These are phyloP conservation scores for Xylaria polymorpha DNA, from an alignment of 2,329 filamentous ascomycete genomes.

Conservation along the genomic window DNA sequence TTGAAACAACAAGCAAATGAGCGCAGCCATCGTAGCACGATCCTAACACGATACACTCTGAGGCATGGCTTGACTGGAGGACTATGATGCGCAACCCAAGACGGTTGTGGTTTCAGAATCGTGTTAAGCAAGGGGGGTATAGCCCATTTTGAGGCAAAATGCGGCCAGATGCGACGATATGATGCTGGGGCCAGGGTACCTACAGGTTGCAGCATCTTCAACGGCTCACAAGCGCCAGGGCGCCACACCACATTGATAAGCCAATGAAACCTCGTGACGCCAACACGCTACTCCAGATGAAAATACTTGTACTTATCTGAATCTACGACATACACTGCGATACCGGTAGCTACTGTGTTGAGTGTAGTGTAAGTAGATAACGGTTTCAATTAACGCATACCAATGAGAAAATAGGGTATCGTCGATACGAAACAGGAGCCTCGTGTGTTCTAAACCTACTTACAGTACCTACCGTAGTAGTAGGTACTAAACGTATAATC, in stretches of 20 bases:
- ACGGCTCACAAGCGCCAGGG: not conserved
- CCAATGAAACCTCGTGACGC: slow-evolving; percentile 8
- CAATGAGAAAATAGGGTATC: not conserved
- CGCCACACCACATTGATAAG: not conserved
- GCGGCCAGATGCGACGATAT: slow-evolving; percentile 31
- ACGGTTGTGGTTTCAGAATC: slow-evolving; percentile 48
- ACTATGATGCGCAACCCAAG: slow-evolving; percentile 36
- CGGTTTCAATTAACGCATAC: not conserved
- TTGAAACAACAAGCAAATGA: slow-evolving; percentile 26
- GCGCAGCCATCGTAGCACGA: not conserved
- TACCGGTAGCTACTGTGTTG: too few relatives aligned
- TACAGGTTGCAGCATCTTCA: not conserved
- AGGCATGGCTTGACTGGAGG: slow-evolving; percentile 19
- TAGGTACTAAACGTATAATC: not conserved
- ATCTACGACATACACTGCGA: not conserved
- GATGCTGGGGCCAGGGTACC: slow-evolving; percentile 13
- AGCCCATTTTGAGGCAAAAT: slow-evolving; percentile 30
- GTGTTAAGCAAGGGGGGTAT: slow-evolving; percentile 38
- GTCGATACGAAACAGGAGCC: not conserved
- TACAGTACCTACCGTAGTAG: too few relatives aligned
- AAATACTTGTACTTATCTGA: not conserved
- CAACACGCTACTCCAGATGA: not conserved
- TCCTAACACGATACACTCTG: slow-evolving; percentile 7
- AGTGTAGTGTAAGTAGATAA: too few relatives aligned
- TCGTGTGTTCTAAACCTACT: too few relatives aligned